Evolutionary conservation across 805 yeast species (phyloP).

Genomic region (Myxozyma lipomycoides): DNA sequence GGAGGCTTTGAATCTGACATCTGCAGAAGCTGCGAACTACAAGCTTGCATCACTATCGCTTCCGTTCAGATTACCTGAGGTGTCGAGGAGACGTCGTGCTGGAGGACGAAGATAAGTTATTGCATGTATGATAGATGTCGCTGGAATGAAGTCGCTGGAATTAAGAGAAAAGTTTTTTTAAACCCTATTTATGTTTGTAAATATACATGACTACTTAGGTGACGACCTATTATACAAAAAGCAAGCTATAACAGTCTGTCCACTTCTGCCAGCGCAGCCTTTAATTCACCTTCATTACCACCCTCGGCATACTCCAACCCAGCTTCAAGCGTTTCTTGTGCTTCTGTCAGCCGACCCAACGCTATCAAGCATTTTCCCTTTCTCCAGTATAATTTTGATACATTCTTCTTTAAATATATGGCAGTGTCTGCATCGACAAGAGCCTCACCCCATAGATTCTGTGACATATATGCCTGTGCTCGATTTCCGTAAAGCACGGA

Average conservation of each 20-base stretch:
- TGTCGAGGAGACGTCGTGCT: conserved; percentile 15
- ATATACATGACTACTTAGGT: no score
- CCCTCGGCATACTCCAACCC: conserved; percentile 28
- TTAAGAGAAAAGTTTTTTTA: neutral
- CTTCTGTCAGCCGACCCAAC: conserved; percentile 31
- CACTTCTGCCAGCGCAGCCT: conserved; percentile 25
- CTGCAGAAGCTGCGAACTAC: conserved; percentile 46
- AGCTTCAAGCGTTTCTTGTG: conserved; percentile 30
- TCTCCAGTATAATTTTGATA: conserved; percentile 37
- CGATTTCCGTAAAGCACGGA: conserved; percentile 36
- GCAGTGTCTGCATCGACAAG: conserved; percentile 39
- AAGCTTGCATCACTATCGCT: conserved; percentile 81
- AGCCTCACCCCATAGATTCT: conserved; percentile 39
- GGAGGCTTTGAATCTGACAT: conserved; percentile 37
- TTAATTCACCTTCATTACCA: conserved; percentile 28
- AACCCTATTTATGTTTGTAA: neutral
- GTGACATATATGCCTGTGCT: conserved; percentile 40
- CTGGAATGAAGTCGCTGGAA: no score
- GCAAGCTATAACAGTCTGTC: conserved; percentile 6
- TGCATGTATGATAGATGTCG: neutral
- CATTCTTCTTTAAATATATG: conserved; percentile 34
- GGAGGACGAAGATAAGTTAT: conserved; percentile 5
- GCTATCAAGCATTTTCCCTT: conserved; percentile 34
- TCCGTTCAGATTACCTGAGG: conserved; percentile 75
- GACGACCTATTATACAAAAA: neutral